A percentile compares a stretch with the other conserved stretches of the same genome.
Conservation (phyloP, 129 eudicot species). For the Saussurea involucrata region DNA sequence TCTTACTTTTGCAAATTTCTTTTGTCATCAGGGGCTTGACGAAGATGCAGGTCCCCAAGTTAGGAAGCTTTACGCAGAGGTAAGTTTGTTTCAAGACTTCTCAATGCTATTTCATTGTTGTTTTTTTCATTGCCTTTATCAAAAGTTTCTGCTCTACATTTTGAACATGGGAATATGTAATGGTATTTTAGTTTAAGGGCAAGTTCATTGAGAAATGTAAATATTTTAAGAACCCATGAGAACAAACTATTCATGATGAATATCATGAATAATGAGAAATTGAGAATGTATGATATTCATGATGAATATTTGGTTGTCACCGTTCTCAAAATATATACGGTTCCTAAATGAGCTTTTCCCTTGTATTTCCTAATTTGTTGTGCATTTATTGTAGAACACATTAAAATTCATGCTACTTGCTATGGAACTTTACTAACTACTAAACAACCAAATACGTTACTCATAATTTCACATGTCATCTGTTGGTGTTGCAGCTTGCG, state of each 20-base stretch:
- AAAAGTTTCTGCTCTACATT: not conserved
- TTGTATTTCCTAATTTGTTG: not conserved
- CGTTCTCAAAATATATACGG: not conserved
- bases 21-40: conserved; percentile 62
- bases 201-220: not conserved
- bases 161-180: not conserved
- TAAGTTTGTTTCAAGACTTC: conserved; percentile 12
- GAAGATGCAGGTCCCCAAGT: conserved; percentile 88
- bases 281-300: too few relatives aligned
- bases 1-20: conserved; percentile 16
- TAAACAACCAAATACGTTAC: not conserved
- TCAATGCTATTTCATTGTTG: not conserved
- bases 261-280: not conserved
- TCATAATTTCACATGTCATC: not conserved
- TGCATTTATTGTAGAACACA: not conserved
- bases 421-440: not conserved
- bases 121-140: not conserved
- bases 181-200: not conserved
- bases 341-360: not conserved
- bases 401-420: not conserved
- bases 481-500: conserved; percentile 59
- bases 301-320: not conserved
- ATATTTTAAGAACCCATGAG: not conserved
- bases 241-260: not conserved
- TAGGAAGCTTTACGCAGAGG: conserved; percentile 87